Evolutionary conservation across 1,284 basidiomycete species (phyloP).

Genomic region (Coniferiporia sulphurascens): DNA sequence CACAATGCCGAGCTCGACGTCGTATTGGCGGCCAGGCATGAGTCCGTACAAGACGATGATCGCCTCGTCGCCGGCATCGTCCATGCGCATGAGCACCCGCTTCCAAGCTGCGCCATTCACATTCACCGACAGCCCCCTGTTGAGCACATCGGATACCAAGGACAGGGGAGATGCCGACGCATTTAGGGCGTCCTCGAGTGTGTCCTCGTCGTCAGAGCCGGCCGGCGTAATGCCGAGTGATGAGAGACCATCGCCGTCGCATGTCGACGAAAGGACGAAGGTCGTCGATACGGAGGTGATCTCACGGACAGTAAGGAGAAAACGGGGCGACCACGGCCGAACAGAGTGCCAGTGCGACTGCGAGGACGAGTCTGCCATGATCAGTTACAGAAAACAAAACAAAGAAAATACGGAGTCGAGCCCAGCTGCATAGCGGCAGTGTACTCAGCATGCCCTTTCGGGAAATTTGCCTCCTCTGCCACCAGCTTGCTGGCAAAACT

Average conservation of each 20-base stretch:
- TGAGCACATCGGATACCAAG: conserved; percentile 60
- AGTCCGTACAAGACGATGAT: conserved; percentile 78
- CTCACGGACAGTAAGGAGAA: conserved; percentile 65
- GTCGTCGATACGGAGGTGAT: conserved; percentile 78
- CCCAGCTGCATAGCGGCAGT: background rate
- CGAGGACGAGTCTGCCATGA: conserved; percentile 5
- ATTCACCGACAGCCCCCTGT: conserved; percentile 69
- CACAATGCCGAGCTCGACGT: conserved; percentile 69
- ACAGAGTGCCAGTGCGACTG: conserved; percentile 53
- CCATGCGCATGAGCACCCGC: conserved; percentile 67
- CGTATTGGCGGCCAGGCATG: conserved; percentile 75
- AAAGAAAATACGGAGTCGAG: too few species aligned
- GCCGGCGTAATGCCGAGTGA: conserved; percentile 40
- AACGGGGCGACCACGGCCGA: conserved; percentile 67
- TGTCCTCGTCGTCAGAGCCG: conserved; percentile 37
- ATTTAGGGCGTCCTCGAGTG: conserved; percentile 29
- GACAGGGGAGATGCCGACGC: conserved; percentile 29
- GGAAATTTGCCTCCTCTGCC: too few species aligned
- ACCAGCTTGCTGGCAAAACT: too few species aligned
- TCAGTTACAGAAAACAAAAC: background rate
- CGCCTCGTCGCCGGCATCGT: conserved; percentile 72
- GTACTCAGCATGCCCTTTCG: too few species aligned
- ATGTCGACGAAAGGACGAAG: conserved; percentile 62
- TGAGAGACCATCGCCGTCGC: conserved; percentile 33
- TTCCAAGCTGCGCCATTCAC: conserved; percentile 74